phyloP scores from a whole-genome alignment of 1,139 yeast species.

The Eremothecium coryli region DNA sequence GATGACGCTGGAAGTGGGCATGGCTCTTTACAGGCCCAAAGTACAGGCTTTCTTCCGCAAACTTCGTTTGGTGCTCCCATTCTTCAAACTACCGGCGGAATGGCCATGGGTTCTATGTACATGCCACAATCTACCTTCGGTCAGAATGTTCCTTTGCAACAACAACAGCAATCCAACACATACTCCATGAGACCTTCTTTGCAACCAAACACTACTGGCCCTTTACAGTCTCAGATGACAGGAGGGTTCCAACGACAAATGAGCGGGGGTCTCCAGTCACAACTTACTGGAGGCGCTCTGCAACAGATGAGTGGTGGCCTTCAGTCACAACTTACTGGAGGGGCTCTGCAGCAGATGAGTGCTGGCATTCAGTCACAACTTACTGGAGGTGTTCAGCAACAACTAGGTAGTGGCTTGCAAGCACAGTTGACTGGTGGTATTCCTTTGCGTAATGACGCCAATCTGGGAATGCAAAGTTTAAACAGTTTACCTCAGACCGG shows the following conservation, averaged over 20 bases:
- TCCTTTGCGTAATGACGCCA: too few species aligned
- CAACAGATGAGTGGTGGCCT: slow-evolving; percentile 26
- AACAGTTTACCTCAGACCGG: too few species aligned
- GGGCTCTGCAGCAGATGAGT: slow-evolving; percentile 28
- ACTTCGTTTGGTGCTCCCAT: slow-evolving; percentile 1
- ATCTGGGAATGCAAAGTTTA: too few species aligned
- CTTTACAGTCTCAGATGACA: slow-evolving; percentile 27
- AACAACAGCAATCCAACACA: slow-evolving; percentile 28
- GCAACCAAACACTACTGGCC: slow-evolving; percentile 30
- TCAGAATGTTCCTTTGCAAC: slow-evolving; percentile 12
- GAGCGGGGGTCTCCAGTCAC: slow-evolving; percentile 5
- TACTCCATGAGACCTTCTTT: too few species aligned
- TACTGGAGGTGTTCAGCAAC: slow-evolving; percentile 29
- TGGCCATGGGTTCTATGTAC: background rate
- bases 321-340: slow-evolving; percentile 12
- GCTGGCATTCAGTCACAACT: slow-evolving; percentile 24
- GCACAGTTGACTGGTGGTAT: slow-evolving; percentile 18
- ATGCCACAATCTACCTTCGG: background rate
- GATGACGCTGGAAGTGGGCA: slow-evolving; percentile 13
- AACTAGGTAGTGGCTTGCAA: slow-evolving; percentile 27
- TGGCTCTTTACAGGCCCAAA: slow-evolving; percentile 31
- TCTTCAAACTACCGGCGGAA: background rate
- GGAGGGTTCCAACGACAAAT: slow-evolving; percentile 24
- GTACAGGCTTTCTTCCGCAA: slow-evolving; percentile 31
- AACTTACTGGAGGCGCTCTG: slow-evolving; percentile 8